Evolutionary conservation across 371 early-diverging fungal genomes (phyloP), one percentile per base, ranked within the genome.

Genomic region (Dichotomocladium elegans): DNA sequence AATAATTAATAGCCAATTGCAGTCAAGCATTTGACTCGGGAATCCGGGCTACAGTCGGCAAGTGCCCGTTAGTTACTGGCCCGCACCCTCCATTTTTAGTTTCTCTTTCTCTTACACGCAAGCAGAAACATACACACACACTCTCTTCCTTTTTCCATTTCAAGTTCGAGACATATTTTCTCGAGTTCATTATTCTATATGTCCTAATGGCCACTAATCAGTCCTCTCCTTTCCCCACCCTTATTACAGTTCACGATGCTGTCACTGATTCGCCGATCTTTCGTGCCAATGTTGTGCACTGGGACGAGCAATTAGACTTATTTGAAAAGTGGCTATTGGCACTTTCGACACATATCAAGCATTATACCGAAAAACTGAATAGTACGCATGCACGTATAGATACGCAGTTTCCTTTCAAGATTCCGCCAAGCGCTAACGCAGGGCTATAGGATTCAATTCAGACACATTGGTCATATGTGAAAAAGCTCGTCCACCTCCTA

Each of bases 261-360:
- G 51, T 85, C 37, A 69, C 75, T 19, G 89, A 89, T 63, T 82
- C 88, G 3, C 89, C 88, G n/a, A 66, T 76, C 30, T 84, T 79
- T 47, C 75, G 89, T 0, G 77, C 85, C 51, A 76, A 69, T 53
- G 57, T 85, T 35, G 60, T 64, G n/a, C 77, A 76, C 26, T 81
- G 83, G 61, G 82, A 87, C 50, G 76, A 79, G 14, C 87, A 89
- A 50, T 66, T 89, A 37, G 86, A 83, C 26, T 64, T 64, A 21
- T 61, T 86, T 22, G 73, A 79, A 43, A 69, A 69, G 53, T 88
- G 88, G 89, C 64, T 82, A 2, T 72, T 79, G 28, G 62, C 66
- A 22, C 51, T 84, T 46, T 64, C 75, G 49, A 51, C 61, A 25
- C 65, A 67, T 11, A 51, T 70, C 17, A 74, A 60, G 40, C 52